Base-by-base conservation (phyloP, 768 basidiomycete species). In the Boletus tylopilopsis region DNA sequence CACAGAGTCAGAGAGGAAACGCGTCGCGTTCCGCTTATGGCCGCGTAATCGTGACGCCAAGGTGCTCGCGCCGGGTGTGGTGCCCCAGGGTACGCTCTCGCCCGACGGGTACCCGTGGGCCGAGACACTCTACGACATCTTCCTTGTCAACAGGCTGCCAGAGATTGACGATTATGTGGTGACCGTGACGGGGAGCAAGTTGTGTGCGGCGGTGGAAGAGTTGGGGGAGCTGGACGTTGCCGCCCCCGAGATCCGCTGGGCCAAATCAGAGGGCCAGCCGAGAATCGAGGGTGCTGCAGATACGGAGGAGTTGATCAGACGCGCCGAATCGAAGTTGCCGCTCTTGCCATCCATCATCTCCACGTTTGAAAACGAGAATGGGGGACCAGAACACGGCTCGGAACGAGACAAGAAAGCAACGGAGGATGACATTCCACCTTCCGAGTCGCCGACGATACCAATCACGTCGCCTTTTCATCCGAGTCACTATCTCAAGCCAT, bases 121-220 rank as follows among this genome's bases (percentile, higher is more conserved):
- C 4, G 64, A 53, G 0, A 66, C 64, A 6, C 45, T 66, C 9
- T 59, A 54, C 24, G 67, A 69, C 32, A 43, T 68, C 27, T 68
- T 37, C 29, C 0, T 21, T 4, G 58, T 64, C 18, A 8, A 16
- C 24, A 42, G 39, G 19, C 0, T 59, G 1, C 64, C 62, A 0
- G 0, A 16, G 0, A 2, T 0, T 0, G 9, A 5, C 15, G 4
- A 16, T n/a, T 3, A n/a, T n/a, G n/a, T 51, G 0, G 34, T 56
- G 16, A 33, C 27, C 11, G 50, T 51, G 48, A 55, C 62, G 0
- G 60, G 66, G 35, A 68, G 66, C 27, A 51, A 32, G 18, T n/a
- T 66, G 6, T 32, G 48, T 9, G 42, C 43, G 5, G 47, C 25
- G 12, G 49, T 61, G 48, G 19, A 51, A 15, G 43, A 23, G 5